Base-by-base conservation (phyloP, 2,329 filamentous ascomycete genomes). In the Phialemoniopsis sp. region DNA sequence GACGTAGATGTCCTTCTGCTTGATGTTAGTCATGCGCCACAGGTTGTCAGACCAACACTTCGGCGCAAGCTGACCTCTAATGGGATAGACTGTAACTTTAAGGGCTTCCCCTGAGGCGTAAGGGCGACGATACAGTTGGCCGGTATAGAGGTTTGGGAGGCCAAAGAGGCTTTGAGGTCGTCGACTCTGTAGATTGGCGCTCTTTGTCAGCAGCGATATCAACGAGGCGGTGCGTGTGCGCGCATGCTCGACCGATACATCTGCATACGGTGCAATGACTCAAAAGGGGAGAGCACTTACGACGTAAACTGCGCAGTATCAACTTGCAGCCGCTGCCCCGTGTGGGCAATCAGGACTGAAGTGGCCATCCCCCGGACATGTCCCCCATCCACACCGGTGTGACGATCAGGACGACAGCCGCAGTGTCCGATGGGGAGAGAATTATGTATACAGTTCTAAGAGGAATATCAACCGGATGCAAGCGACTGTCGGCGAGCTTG, bases 261-360 rank as follows among this genome's bases (percentile, higher is more conserved):
- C n/a, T n/a, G n/a, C n/a, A 30, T 29, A 30, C 29, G n/a, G 15
- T 36, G 16, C 33, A 17, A 29, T 29, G 31, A 39, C 35, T 33
- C 34, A 14, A 40, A 40, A 31, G 31, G 13, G 18, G 33, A 34
- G 34, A 15, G 10, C 17, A 70, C 80, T 53, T 71, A 89, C 85
- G 83, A 85, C 52, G 77, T 73, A 64, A 91, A 86, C 58, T 81
- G 78, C 48, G 82, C 75, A 50, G 83, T 79, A 67, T 95, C 87
- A 62, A 87, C 78, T 62, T 82, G 76, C 59, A 95, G 76, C 67
- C 85, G 84, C 73, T 89, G 84, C 72, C 91, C 91, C 66, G 87
- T 89, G 70, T 95, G 90, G 76, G 89, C 89, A 60, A 95, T 84
- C 72, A 89, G 87, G 66, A 95, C 83, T 70, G 88, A 82, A 62